Evolutionary conservation across 768 basidiomycete species (phyloP).

Genomic region (Roridomyces roridus): DNA sequence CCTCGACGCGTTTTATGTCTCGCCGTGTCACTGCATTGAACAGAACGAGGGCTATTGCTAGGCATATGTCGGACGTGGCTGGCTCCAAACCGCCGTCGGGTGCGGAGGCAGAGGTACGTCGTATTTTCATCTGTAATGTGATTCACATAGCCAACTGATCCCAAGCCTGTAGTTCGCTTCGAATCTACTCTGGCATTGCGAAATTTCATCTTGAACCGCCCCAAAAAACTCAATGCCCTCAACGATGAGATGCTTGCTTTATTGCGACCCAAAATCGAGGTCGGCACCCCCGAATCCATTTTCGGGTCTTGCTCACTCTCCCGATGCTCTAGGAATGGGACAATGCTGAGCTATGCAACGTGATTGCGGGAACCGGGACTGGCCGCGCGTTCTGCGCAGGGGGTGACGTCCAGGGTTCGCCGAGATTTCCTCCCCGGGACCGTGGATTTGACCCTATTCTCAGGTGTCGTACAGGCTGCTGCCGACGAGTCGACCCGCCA

Average conservation of each 20-base stretch:
- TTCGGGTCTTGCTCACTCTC: slow-evolving; percentile 11
- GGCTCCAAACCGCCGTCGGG: slow-evolving; percentile 35
- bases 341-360: slow-evolving; percentile 68
- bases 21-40: slow-evolving; percentile 43
- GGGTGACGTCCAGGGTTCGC: slow-evolving; percentile 85
- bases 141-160: slow-evolving; percentile 24
- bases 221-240: slow-evolving; percentile 82
- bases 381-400: slow-evolving; percentile 92
- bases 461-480: slow-evolving; percentile 65
- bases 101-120: slow-evolving; percentile 43
- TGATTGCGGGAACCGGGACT: slow-evolving; percentile 74
- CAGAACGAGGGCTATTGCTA: slow-evolving; percentile 51
- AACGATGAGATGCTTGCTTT: slow-evolving; percentile 77
- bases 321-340: slow-evolving; percentile 68
- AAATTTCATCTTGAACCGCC: slow-evolving; percentile 81
- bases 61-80: slow-evolving; percentile 51
- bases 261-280: slow-evolving; percentile 79
- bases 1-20: slow-evolving; percentile 45
- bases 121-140: slow-evolving; percentile 5
- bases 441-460: slow-evolving; percentile 6
- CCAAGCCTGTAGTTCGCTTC: slow-evolving; percentile 65
- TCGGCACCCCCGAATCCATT: slow-evolving; percentile 37
- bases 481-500: slow-evolving; percentile 55
- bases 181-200: slow-evolving; percentile 69
- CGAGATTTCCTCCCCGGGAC: slow-evolving; percentile 35